Evolutionary conservation across 2,329 filamentous ascomycete genomes (phyloP), one percentile per base, ranked within the genome.

Genomic region (Verticillium zaregamsianum): DNA sequence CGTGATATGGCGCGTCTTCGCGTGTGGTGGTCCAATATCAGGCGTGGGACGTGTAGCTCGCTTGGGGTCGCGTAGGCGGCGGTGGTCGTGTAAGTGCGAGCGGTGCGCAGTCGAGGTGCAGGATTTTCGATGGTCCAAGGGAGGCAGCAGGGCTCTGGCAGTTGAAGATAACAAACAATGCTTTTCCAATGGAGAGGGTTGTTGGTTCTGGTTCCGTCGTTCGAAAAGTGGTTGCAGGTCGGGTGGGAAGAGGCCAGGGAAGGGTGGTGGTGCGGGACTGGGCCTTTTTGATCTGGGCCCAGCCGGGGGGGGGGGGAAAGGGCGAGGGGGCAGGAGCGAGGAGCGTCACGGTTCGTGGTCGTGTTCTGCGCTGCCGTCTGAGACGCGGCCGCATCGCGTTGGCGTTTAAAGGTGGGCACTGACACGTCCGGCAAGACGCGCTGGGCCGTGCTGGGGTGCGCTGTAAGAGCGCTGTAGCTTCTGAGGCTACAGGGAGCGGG

Each of bases 251-350:
- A 67, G 66, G 65, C 64, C 70, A 63, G 63, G 55, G 60, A 37
- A 54, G 52, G 62, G 66, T 63, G 62, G 61, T 59, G 59, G 62
- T 65, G 65, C 65, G 68, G 66, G 65, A 66, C 64, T 63, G 69
- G 62, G 58, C 67, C 68, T 72, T 71, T 71, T 69, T 70, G 66
- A 69, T 59, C 40, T 33, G 45, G 57, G 58, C 39, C 58, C 37
- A 55, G 58, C 31, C 39, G 37, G 40, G 58, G 67, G 63, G 65
- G 68, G 59, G n/a, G n/a, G n/a, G n/a, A n/a, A n/a, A n/a, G n/a
- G n/a, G n/a, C n/a, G 37, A 58, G 28, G 52, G 60, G 54, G 28
- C 28, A 28, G 28, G 28, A 28, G 28, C 28, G 45, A 58, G 31
- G 54, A 32, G 55, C 58, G 59, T 32, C 45, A 49, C 45, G 45